Evolutionary conservation across 2,329 filamentous ascomycete species (phyloP).

Genomic region (Akanthomyces lecanii): DNA sequence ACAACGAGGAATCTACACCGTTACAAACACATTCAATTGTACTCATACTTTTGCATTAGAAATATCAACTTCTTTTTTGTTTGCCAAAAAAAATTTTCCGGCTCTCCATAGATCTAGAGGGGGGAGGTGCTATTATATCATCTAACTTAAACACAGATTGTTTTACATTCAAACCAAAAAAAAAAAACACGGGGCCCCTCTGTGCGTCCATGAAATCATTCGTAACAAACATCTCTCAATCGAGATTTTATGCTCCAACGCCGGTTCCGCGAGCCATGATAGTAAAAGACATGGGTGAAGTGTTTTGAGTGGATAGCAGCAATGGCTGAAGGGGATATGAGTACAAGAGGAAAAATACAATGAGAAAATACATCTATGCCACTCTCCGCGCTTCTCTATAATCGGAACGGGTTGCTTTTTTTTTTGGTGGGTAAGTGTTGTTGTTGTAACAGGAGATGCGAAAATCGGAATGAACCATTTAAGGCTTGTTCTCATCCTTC

Average conservation of each 20-base stretch:
- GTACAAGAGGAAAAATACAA: constrained; percentile 49
- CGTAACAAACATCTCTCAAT: constrained; percentile 35
- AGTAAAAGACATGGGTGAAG: constrained; percentile 44
- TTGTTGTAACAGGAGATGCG: constrained; percentile 25
- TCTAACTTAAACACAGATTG: constrained; percentile 39
- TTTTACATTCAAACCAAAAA: constrained; percentile 28
- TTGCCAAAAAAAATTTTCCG: constrained; percentile 10
- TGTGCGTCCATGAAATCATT: constrained; percentile 42
- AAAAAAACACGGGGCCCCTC: constrained; percentile 37
- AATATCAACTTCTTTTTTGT: background rate
- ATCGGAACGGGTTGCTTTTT: constrained; percentile 20
- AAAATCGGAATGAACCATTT: constrained; percentile 33
- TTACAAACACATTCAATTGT: background rate
- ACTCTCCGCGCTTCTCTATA: constrained; percentile 32
- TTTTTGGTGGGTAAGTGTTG: constrained; percentile 1
- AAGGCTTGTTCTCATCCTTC: constrained; percentile 70
- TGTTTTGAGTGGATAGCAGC: constrained; percentile 32
- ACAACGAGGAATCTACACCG: no score
- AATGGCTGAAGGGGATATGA: constrained; percentile 39
- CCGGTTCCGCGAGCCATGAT: constrained; percentile 44
- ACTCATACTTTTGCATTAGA: background rate
- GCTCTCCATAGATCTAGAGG: constrained; percentile 38
- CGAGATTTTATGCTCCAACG: constrained; percentile 51
- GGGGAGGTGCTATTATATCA: constrained; percentile 54
- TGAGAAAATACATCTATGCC: constrained; percentile 33